These are phyloP conservation scores for Ogataea nakhonphanomensis DNA, from an alignment of 805 yeast genomes.

Conservation along the genomic window DNA sequence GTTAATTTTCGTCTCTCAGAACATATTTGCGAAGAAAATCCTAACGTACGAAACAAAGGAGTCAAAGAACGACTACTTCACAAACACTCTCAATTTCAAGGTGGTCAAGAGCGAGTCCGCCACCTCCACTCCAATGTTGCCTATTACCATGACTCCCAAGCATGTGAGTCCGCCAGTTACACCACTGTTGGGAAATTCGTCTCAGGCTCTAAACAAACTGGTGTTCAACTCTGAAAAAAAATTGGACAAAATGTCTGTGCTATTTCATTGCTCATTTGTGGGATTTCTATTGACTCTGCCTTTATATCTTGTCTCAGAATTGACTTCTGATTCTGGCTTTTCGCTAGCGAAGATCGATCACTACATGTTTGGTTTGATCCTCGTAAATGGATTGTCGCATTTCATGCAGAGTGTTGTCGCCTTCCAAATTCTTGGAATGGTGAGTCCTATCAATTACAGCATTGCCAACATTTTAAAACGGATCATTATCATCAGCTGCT, in stretches of 20 bases:
- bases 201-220: constrained; percentile 22
- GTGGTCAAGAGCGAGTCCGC: constrained; percentile 33
- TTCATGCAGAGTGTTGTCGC: constrained; percentile 72
- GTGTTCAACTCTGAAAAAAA: constrained; percentile 35
- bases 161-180: constrained; percentile 25
- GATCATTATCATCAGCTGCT: constrained; percentile 64
- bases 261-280: constrained; percentile 65
- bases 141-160: constrained; percentile 30
- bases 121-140: constrained; percentile 33
- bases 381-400: constrained; percentile 66
- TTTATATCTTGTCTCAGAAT: constrained; percentile 57
- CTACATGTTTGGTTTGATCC: constrained; percentile 36
- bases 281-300: constrained; percentile 70
- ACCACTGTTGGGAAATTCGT: constrained; percentile 25
- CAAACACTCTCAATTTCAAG: constrained; percentile 26
- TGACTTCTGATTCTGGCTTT: constrained; percentile 31
- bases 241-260: constrained; percentile 66
- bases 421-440: constrained; percentile 67
- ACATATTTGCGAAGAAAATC: constrained; percentile 73
- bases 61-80: constrained; percentile 25
- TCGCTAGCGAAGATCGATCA: constrained; percentile 30
- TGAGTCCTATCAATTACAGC: constrained; percentile 75
- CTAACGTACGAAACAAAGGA: constrained; percentile 45
- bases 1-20: constrained; percentile 73
- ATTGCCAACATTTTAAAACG: constrained; percentile 76